Conservation (phyloP, 176 grass and related monocot genomes). For the Chrysopogon serrulatus region DNA sequence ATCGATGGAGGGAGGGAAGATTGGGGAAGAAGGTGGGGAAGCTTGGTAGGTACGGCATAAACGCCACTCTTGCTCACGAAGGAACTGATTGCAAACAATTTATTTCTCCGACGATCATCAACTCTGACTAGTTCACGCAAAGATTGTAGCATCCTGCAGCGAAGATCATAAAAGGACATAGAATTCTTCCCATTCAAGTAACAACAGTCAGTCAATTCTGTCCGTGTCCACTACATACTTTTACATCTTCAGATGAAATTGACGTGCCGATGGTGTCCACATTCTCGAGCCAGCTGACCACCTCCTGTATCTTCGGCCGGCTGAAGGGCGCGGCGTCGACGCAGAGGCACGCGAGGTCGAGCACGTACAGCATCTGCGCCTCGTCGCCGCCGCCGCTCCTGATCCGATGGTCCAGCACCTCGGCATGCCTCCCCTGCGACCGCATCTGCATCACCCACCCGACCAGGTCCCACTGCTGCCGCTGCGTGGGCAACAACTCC, state of each 20-base stretch:
- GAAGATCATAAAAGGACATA: not conserved
- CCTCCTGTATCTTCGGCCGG: slow-evolving; percentile 38
- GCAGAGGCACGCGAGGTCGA: slow-evolving; percentile 42
- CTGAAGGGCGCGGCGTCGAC: slow-evolving; percentile 24
- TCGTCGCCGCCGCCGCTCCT: not conserved
- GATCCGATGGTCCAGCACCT: slow-evolving; percentile 22
- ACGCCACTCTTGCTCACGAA: too few relatives aligned
- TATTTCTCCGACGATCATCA: too few relatives aligned
- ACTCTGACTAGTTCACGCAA: too few relatives aligned
- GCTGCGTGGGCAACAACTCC: too few relatives aligned
- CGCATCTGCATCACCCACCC: slow-evolving; percentile 30
- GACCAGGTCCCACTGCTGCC: slow-evolving; percentile 18
- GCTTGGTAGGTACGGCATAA: too few relatives aligned
- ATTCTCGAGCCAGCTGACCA: slow-evolving; percentile 49
- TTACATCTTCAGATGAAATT: not conserved
- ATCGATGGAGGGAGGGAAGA: too few relatives aligned
- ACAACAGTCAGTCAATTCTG: not conserved
- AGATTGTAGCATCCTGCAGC: too few relatives aligned
- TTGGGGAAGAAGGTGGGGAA: too few relatives aligned
- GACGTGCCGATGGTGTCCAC: slow-evolving; percentile 12
- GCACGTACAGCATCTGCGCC: slow-evolving; percentile 42
- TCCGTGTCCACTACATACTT: not conserved
- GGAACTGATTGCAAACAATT: too few relatives aligned
- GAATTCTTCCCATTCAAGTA: too few relatives aligned
- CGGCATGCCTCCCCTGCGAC: slow-evolving; percentile 7